Percentiles rank a stretch among this genome's conserved stretches.
phyloP scores from a whole-genome alignment of 192 early-diverging fungal species.

The Gigaspora rosea region DNA sequence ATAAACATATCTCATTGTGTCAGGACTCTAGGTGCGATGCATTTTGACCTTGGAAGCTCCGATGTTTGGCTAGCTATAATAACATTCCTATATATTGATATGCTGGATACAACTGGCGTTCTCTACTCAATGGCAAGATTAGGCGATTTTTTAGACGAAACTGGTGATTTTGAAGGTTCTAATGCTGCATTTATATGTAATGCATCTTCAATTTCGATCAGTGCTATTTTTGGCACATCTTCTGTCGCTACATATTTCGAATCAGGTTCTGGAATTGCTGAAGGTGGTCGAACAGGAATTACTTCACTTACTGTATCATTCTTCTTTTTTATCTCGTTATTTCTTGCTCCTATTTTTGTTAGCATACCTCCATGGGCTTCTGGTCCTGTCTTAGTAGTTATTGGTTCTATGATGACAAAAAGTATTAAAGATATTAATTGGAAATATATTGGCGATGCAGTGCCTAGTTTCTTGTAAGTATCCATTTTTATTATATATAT shows the following conservation, averaged over 20 bases:
- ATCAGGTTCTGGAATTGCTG: conserved; percentile 80
- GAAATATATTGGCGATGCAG: conserved; percentile 73
- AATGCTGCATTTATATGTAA: conserved; percentile 75
- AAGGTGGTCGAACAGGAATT: conserved; percentile 82
- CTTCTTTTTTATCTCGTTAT: conserved; percentile 74
- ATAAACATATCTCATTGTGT: too few relatives aligned
- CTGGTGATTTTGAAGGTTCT: conserved; percentile 80
- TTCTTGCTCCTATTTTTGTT: conserved; percentile 85
- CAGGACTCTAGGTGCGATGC: conserved; percentile 55
- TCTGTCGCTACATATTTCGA: conserved; percentile 82
- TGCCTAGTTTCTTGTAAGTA: conserved; percentile 69
- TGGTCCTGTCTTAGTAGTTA: conserved; percentile 75
- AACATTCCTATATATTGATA: conserved; percentile 85
- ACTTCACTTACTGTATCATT: conserved; percentile 67
- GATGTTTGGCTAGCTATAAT: conserved; percentile 81
- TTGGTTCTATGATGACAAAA: conserved; percentile 80
- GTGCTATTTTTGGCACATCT: conserved; percentile 72
- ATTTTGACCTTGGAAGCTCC: conserved; percentile 61
- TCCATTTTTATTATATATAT: too few relatives aligned
- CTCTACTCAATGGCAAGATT: conserved; percentile 84
- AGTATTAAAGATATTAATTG: conserved; percentile 73
- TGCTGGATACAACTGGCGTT: conserved; percentile 83
- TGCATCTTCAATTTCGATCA: conserved; percentile 65
- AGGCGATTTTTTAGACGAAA: conserved; percentile 74
- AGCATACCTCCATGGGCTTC: conserved; percentile 86